phyloP scores from a whole-genome alignment of 192 early-diverging fungal genomes.

The Coemansia pectinata region DNA sequence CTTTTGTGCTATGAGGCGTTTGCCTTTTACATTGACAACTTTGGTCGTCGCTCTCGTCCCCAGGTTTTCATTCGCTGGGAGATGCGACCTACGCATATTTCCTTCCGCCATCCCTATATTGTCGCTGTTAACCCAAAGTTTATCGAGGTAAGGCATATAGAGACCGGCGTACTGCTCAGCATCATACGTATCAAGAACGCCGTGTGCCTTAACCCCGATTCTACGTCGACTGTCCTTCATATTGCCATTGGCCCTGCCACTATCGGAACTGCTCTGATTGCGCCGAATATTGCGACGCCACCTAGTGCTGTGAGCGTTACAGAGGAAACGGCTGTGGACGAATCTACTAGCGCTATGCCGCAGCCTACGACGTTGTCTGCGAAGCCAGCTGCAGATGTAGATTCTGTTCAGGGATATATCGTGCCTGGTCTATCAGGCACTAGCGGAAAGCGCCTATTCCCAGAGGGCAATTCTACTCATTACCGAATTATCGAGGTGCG shows the following conservation, averaged over 20 bases:
- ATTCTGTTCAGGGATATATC: conserved; percentile 3
- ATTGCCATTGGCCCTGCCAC: conserved; percentile 31
- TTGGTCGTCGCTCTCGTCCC: conserved; percentile 68
- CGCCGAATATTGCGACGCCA: not conserved
- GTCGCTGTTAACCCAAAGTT: conserved; percentile 87
- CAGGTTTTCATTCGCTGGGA: conserved; percentile 86
- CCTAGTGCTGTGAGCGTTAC: not conserved
- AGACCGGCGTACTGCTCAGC: conserved; percentile 66
- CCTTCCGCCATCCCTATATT: conserved; percentile 77
- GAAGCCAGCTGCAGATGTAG: not conserved
- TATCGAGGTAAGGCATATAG: conserved; percentile 82
- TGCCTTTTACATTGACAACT: conserved; percentile 89
- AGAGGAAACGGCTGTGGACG: not conserved
- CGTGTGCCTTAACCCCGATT: conserved; percentile 48
- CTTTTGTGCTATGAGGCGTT: conserved; percentile 91
- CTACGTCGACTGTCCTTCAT: conserved; percentile 33
- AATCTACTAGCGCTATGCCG: not conserved
- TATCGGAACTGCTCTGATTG: not conserved
- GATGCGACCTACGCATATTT: conserved; percentile 76
- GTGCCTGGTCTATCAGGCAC: conserved; percentile 41
- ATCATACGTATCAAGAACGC: conserved; percentile 35
- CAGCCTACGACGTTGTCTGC: not conserved
- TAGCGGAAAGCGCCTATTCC: conserved; percentile 32
- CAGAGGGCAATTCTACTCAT: conserved; percentile 29
- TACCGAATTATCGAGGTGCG: conserved; percentile 48